phyloP scores from a whole-genome alignment of 1,284 basidiomycete species.

The Lentinula novae-zelandiae region DNA sequence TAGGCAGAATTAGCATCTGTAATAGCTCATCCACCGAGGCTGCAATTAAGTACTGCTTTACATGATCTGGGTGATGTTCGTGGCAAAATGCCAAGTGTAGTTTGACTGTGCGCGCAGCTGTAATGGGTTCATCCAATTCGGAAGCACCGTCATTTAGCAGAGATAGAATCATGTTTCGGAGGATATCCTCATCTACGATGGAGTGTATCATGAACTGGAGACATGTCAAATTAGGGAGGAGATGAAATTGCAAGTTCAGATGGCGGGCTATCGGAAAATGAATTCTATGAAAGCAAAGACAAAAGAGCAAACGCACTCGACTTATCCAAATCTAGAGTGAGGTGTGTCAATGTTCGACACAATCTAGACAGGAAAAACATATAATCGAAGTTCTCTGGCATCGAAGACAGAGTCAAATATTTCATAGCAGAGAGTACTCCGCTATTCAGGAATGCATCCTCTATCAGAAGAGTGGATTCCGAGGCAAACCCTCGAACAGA shows the following conservation, averaged over 20 bases:
- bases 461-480: slow-evolving; percentile 1
- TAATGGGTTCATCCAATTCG: neutral
- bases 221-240: neutral
- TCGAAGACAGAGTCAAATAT: neutral
- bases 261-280: neutral
- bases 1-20: neutral
- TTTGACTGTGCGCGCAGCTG: neutral
- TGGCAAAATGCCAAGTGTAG: neutral
- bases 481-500: neutral
- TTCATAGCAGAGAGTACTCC: neutral
- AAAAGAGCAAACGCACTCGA: neutral
- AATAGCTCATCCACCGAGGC: neutral
- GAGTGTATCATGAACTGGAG: neutral
- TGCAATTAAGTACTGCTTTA: too few relatives aligned
- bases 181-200: neutral
- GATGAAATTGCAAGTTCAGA: neutral
- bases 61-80: neutral
- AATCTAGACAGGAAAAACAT: neutral
- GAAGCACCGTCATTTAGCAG: neutral
- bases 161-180: neutral
- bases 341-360: neutral
- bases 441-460: slow-evolving; percentile 3
- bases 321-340: neutral
- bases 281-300: neutral
- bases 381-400: neutral